These are phyloP conservation scores for Aspergillus sclerotialis DNA, from an alignment of 2,329 filamentous ascomycete genomes.

Conservation along the genomic window DNA sequence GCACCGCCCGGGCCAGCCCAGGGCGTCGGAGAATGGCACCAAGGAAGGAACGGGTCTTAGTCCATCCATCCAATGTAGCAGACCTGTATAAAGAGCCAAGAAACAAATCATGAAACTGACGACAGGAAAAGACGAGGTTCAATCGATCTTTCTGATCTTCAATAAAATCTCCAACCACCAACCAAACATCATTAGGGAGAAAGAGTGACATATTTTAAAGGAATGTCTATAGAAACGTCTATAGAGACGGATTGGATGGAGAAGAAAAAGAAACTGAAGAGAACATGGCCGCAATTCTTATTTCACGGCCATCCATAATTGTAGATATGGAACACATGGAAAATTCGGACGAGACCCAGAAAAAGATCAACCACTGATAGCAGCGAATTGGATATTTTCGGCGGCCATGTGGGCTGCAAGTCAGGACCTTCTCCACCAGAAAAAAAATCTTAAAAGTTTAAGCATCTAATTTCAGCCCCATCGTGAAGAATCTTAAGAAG, in stretches of 20 bases:
- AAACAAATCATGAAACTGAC: slow-evolving; percentile 21
- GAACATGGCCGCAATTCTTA: background rate
- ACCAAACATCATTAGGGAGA: slow-evolving; percentile 22
- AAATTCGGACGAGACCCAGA: background rate
- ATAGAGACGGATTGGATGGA: slow-evolving; percentile 2
- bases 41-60: slow-evolving; percentile 15
- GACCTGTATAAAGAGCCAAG: slow-evolving; percentile 15
- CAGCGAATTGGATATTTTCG: background rate
- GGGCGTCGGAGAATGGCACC: slow-evolving; percentile 13
- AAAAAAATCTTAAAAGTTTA: background rate
- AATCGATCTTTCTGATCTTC: slow-evolving; percentile 18
- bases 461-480: background rate
- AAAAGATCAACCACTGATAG: background rate
- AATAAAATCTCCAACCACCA: slow-evolving; percentile 20
- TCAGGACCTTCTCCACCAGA: background rate
- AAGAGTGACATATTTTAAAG: slow-evolving; percentile 13
- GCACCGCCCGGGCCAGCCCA: slow-evolving; percentile 17
- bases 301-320: background rate
- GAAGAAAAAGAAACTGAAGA: slow-evolving; percentile 3
- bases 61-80: slow-evolving; percentile 12
- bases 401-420: background rate
- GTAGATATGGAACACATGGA: background rate
- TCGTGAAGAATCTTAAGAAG: background rate
- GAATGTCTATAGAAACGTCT: no score
- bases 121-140: slow-evolving; percentile 19